Base-by-base conservation (phyloP, 768 basidiomycete genomes). In the Calvatia gigantea region DNA sequence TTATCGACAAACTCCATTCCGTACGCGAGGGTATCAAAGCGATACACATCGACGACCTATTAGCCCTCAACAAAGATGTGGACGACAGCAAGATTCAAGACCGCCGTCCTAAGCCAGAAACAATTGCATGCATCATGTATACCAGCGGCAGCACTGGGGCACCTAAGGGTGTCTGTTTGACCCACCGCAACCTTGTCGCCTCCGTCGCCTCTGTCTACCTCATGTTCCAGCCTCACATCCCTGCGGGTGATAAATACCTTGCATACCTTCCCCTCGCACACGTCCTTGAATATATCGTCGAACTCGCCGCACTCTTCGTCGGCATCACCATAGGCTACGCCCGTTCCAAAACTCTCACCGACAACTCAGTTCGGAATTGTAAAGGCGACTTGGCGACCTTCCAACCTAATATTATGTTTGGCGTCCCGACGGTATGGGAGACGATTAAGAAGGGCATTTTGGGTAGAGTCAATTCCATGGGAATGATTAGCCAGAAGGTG, bases 391-490 rank as follows among this genome's bases (percentile, higher is more conserved):
- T 96, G 60, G 73, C 74, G 28, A 78, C 83, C 25, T 86, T 92
- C 75, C 71, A 75, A 37, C 94, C 93, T 9, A 78, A 82, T 21
- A 82, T 93, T 69, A 84, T 94, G 79, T 81, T 89, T 51, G 93
- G 91, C 38, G 93, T 95, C 1, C 93, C 93, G 1, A 88, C 91
- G 4, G 87, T 94, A 0, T 96, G 89, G 87, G 94, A 96, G 72
- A 82, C 80, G 54, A 94, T 95, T 55, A 83, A 91, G 49, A 95
- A 96, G 73, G 91, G 91, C 14, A 90, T 95, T 65, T 61, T 89
- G 14, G 67, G 74, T 53, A 88, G 89, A 69, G 82, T 94, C 49
- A 80, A 87, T 54, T 61, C 76, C 2, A 70, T 80, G 0, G 84
- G 88, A 2, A 53, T 65, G 2, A 4, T 89, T 48, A 84, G 77